These are phyloP conservation scores for Phytophthora lateralis DNA, from an alignment of 352 stramenopile species.

Conservation along the genomic window DNA sequence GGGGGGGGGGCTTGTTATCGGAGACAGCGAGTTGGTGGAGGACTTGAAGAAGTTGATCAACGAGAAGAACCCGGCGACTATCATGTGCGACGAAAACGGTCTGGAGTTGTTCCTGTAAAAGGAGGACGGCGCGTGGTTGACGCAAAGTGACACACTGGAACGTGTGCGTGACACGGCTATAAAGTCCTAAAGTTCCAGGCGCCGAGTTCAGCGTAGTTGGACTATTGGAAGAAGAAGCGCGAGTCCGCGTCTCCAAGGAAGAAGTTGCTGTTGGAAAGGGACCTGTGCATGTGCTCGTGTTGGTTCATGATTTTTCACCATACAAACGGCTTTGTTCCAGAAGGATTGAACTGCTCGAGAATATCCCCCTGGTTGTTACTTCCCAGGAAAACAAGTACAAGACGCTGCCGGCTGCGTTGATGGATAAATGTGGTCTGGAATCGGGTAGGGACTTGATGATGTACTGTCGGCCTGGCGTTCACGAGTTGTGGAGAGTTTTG, in stretches of 20 bases:
- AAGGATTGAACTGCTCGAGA: not conserved
- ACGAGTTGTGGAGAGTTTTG: not conserved
- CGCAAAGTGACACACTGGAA: too few relatives aligned
- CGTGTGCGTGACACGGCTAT: not conserved
- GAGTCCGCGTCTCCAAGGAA: too few relatives aligned
- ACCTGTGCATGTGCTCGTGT: not conserved
- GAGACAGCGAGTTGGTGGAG: not conserved
- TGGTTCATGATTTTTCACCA: not conserved
- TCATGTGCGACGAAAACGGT: not conserved
- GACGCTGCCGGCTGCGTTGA: not conserved
- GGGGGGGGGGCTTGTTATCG: too few relatives aligned
- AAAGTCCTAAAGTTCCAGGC: not conserved
- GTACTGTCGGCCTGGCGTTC: not conserved
- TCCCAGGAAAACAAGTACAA: not conserved
- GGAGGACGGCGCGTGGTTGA: too few relatives aligned
- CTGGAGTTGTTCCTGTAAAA: not conserved
- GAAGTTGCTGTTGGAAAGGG: too few relatives aligned
- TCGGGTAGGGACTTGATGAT: not conserved
- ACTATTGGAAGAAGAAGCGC: not conserved
- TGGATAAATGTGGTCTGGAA: not conserved
- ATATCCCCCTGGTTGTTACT: not conserved
- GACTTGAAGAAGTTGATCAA: constrained; percentile 1
- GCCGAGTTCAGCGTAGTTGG: not conserved
- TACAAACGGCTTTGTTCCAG: not conserved
- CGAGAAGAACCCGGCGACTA: not conserved